These are phyloP conservation scores for Helicostylum pulchrum DNA, from an alignment of 192 early-diverging fungal species.

Conservation along the genomic window DNA sequence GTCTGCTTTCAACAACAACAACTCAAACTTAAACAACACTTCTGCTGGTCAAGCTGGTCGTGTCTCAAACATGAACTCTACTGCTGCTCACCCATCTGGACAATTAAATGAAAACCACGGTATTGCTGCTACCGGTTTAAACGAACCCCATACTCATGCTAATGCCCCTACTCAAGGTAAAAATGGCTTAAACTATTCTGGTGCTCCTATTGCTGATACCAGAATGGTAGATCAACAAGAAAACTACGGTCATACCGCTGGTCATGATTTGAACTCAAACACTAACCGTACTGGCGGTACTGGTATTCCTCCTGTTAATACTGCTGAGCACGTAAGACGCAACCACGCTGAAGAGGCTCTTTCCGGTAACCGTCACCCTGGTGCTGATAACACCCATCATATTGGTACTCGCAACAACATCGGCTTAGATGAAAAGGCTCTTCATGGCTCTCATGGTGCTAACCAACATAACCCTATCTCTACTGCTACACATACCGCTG, in stretches of 20 bases:
- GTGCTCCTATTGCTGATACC: slow-evolving; percentile 8
- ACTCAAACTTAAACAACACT: slow-evolving; percentile 4
- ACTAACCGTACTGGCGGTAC: slow-evolving; percentile 7
- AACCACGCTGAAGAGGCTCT: background rate
- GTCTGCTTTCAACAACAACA: slow-evolving; percentile 17
- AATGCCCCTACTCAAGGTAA: background rate
- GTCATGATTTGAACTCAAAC: background rate
- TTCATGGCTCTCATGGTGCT: background rate
- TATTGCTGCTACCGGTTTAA: slow-evolving; percentile 10
- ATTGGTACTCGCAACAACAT: background rate
- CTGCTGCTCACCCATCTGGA: background rate
- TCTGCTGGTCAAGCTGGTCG: background rate
- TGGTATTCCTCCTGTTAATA: slow-evolving; percentile 10
- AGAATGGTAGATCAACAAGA: slow-evolving; percentile 7
- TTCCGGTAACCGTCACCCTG: background rate
- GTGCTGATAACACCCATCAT: background rate
- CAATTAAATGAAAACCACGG: slow-evolving; percentile 14
- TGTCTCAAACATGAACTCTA: slow-evolving; percentile 2
- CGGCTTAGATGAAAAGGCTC: too few species aligned
- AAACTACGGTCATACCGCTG: background rate
- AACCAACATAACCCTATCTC: background rate
- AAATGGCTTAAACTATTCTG: slow-evolving; percentile 5
- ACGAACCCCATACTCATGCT: background rate
- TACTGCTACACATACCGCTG: background rate
- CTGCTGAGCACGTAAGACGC: background rate